These are phyloP conservation scores for Arthrobotrys pseudoclavata DNA, from an alignment of 2,329 filamentous ascomycete genomes.

Conservation along the genomic window DNA sequence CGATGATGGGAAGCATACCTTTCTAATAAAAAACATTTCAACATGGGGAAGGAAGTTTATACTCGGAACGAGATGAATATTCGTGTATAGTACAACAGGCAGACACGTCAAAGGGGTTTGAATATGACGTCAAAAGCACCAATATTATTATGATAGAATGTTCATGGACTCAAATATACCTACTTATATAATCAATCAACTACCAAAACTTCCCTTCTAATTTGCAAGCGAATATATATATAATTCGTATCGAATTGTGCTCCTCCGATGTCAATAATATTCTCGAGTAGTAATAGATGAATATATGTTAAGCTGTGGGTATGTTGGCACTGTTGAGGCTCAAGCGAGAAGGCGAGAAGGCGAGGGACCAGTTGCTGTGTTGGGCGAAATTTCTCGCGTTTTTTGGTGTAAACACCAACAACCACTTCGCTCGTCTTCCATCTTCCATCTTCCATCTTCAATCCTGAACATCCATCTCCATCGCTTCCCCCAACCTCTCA, in stretches of 20 bases:
- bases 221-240: not conserved
- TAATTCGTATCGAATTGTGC: not conserved
- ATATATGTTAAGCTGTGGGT: not conserved
- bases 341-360: conserved; percentile 28
- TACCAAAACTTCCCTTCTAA: not conserved
- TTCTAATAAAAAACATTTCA: conserved; percentile 2
- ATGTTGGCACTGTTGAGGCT: conserved; percentile 20
- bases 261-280: no score
- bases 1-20: not conserved
- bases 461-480: conserved; percentile 28
- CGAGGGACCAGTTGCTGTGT: conserved; percentile 45
- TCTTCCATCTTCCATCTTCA: conserved; percentile 29
- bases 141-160: not conserved
- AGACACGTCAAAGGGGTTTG: not conserved
- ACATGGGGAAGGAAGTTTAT: not conserved
- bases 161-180: not conserved
- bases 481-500: conserved; percentile 23
- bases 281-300: not conserved
- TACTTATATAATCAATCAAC: not conserved
- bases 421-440: conserved; percentile 20
- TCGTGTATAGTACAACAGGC: conserved; percentile 1
- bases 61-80: not conserved
- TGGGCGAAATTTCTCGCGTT: conserved; percentile 61
- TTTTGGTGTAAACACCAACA: conserved; percentile 60
- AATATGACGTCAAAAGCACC: conserved; percentile 1